Percentiles rank a stretch among this genome's conserved stretches.
These are phyloP conservation scores for Tricholoma terreum DNA, from an alignment of 768 basidiomycete genomes.

Conservation along the genomic window DNA sequence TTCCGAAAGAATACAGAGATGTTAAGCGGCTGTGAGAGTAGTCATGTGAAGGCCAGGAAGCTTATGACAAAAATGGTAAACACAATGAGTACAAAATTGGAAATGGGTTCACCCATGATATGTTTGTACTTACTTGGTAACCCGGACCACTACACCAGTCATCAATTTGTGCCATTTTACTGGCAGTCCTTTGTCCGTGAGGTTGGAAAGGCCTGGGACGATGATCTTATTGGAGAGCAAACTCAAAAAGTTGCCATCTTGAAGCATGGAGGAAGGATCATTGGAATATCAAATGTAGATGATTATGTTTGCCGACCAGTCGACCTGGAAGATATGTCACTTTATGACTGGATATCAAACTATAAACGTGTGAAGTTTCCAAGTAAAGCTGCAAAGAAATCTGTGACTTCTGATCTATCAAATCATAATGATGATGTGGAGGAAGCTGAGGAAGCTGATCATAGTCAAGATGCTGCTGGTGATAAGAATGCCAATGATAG, in stretches of 20 bases:
- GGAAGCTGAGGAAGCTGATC: not conserved
- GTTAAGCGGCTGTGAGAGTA: constrained; percentile 8
- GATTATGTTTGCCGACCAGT: constrained; percentile 30
- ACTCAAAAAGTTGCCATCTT: constrained; percentile 18
- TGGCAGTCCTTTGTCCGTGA: constrained; percentile 31
- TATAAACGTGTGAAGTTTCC: constrained; percentile 9
- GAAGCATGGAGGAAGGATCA: constrained; percentile 12
- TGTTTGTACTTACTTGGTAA: constrained; percentile 30
- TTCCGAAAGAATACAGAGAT: constrained; percentile 23
- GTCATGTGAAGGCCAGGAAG: constrained; percentile 21
- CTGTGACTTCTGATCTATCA: not conserved
- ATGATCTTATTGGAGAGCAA: constrained; percentile 2
- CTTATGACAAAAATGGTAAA: constrained; percentile 37
- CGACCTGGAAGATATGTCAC: constrained; percentile 9
- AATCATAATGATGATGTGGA: not conserved
- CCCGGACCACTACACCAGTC: constrained; percentile 37
- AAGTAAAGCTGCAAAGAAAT: not conserved
- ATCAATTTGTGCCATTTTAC: constrained; percentile 29
- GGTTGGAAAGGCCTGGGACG: constrained; percentile 13
- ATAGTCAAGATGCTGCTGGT: not conserved
- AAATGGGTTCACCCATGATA: constrained; percentile 37
- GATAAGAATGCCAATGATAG: too few relatives aligned
- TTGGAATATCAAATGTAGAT: constrained; percentile 23
- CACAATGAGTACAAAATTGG: constrained; percentile 29
- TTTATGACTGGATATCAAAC: constrained; percentile 26